Base-by-base conservation (phyloP, 768 basidiomycete species). In the Suillus subaureus region DNA sequence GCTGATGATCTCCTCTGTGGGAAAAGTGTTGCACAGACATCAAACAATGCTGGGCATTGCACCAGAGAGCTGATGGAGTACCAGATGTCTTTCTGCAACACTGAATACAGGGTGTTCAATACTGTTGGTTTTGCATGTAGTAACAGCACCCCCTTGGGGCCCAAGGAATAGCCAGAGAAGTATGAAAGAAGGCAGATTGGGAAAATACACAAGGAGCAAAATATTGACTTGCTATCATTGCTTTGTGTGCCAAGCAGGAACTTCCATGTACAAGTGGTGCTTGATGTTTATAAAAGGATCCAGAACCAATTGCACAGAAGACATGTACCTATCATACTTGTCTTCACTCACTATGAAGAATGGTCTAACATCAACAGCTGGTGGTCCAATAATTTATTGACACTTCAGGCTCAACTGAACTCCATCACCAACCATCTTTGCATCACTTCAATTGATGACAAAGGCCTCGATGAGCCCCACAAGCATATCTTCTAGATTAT, bases 1-100 rank as follows among this genome's bases (percentile, higher is more conserved):
- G n/a, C n/a, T n/a, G n/a, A n/a, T n/a, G n/a, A n/a, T n/a, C 73
- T 82, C 73, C 63, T 83, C 7, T 60, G 68, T 43, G 75, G 75
- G 35, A 49, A 54, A 12, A 21, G 69, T 1, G 67, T 70, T 15
- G 79, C 80, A 1, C 63, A 60, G 0, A 71, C 74, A 21, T 77
- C 77, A 43, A 73, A 64, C 62, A 57, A 40, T 55, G 66, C 71
- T 18, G 63, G 56, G 21, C 68, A 70, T 35, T 69, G 57, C 7
- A 70, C 72, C 35, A 40, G 54, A 6, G 39, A 47, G 60, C 57
- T 66, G 58, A 57, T 66, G 47, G 72, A 72, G 7, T 67, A 74
- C 21, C 1, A 65, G 9, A 21, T 64, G 42, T 28, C 64, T 28
- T 33, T 66, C 51, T 21, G 35, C 61, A 61, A 67, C 21, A 43